Conservation (phyloP, 176 grass and related monocot genomes). For the Aechmea fasciata region DNA sequence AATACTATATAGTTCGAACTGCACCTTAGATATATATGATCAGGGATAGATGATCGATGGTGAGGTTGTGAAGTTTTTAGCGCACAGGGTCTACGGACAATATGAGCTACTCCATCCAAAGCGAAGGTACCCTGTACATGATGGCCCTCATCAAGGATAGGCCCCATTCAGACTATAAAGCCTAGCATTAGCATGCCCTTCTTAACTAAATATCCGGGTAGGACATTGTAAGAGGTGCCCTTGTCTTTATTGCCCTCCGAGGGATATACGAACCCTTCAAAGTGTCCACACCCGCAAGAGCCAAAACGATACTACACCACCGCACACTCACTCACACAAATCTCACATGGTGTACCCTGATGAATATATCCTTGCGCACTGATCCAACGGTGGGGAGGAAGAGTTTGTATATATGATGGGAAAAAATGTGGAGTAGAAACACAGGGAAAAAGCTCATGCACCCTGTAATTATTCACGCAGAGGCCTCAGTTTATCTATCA, state of each 20-base stretch:
- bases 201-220: slow-evolving; percentile 64
- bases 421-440: slow-evolving; percentile 6
- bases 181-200: slow-evolving; percentile 32
- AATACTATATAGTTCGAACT: too few relatives aligned
- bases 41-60: too few relatives aligned
- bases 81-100: too few relatives aligned
- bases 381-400: slow-evolving; percentile 12
- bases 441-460: slow-evolving; percentile 5
- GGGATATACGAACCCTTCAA: background rate
- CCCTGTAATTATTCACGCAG: slow-evolving; percentile 9
- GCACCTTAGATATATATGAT: too few relatives aligned
- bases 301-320: background rate
- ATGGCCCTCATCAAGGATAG: slow-evolving; percentile 43
- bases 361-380: background rate
- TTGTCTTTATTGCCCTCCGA: slow-evolving; percentile 50
- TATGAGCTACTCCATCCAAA: slow-evolving; percentile 18
- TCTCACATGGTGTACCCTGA: background rate
- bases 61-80: too few relatives aligned
- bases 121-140: slow-evolving; percentile 31
- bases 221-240: slow-evolving; percentile 83
- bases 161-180: slow-evolving; percentile 16
- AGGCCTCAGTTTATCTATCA: slow-evolving; percentile 1
- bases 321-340: slow-evolving; percentile 5
- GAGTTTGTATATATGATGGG: slow-evolving; percentile 3
- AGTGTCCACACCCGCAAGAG: background rate